Evolutionary conservation across 2,329 filamentous ascomycete species (phyloP).

Genomic region (Lasiodiplodia citricola): DNA sequence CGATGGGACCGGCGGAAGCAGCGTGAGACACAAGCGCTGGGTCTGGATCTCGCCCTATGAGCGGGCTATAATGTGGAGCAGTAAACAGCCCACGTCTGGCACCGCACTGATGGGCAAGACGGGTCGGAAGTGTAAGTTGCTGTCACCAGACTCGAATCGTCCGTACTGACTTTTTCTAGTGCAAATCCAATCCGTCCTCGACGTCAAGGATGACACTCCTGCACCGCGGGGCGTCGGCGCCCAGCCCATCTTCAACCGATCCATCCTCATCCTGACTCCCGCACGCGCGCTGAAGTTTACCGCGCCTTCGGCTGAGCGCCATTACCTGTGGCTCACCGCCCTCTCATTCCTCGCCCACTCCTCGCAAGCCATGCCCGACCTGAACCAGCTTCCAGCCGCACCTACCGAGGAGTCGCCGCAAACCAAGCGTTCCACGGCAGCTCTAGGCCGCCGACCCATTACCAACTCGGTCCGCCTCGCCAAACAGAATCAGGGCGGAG

Average conservation of each 20-base stretch:
- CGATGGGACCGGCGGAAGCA: slow-evolving; percentile 54
- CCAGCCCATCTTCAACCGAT: slow-evolving; percentile 78
- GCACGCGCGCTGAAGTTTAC: slow-evolving; percentile 96
- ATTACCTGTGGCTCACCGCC: slow-evolving; percentile 94
- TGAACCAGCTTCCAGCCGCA: slow-evolving; percentile 59
- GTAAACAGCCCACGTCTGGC: slow-evolving; percentile 90
- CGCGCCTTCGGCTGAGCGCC: slow-evolving; percentile 78
- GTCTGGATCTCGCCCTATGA: slow-evolving; percentile 99
- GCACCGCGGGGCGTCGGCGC: slow-evolving; percentile 70
- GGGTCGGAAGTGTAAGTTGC: slow-evolving; percentile 84
- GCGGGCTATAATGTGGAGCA: slow-evolving; percentile 95
- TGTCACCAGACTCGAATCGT: background rate
- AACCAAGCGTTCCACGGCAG: slow-evolving; percentile 42
- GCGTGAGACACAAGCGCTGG: slow-evolving; percentile 89
- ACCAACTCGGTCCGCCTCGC: slow-evolving; percentile 89
- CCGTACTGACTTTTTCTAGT: slow-evolving; percentile 62
- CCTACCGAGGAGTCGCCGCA: slow-evolving; percentile 38
- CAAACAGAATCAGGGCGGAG: slow-evolving; percentile 65
- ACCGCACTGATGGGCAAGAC: slow-evolving; percentile 90
- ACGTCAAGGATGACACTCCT: slow-evolving; percentile 93
- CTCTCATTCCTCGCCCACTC: slow-evolving; percentile 95
- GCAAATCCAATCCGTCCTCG: slow-evolving; percentile 91
- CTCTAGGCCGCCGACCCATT: slow-evolving; percentile 65
- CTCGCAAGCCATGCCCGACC: slow-evolving; percentile 77
- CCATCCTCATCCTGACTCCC: slow-evolving; percentile 92